Base-by-base conservation (phyloP, 1,139 yeast species). In the Candida sp. region DNA sequence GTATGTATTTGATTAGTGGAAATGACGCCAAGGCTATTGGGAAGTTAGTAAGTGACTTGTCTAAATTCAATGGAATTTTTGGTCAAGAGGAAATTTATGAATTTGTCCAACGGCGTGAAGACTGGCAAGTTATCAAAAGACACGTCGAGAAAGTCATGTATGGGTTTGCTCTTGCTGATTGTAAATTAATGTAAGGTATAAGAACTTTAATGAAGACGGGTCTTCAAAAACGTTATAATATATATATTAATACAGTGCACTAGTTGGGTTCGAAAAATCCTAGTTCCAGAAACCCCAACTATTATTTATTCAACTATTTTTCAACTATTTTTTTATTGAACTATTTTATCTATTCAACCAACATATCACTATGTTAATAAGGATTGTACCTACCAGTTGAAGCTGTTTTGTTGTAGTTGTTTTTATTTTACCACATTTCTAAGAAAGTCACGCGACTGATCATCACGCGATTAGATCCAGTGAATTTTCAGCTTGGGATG, bases 71-170 rank as follows among this genome's bases (percentile, higher is more conserved):
- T 52, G 97, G 98, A 1, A 82, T 91, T 5, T 85, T 93, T 59
- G 81, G 84, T 35, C 96, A 95, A 41, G 99, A 93, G 54, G 99
- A 93, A 54, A 85, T 93, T 23, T 87, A 88, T 56, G 97, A 90
- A 57, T 87, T 91, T 67, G 96, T 90, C 4, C 93, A 87, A 55
- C 72, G 96, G 48, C 72, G 99, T 45, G 78, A 82, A 39, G 99
- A 93, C 58, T 93, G 99, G 99, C 64, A 77, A 0, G 58, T 70
- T 38, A 87, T 93, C 35, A 82, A 80, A 52, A 73, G 75, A 48
- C 89, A 87, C 46, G 98, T 93, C 5, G 98, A 93, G 60, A 88
- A 85, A 59, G 93, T 88, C n/a, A 87, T 93, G 84, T 93, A 90
- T 57, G 99, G 99, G 0, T 74, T 90, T 45, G 89, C 93, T 12